Evolutionary conservation across 768 basidiomycete genomes (phyloP).

Genomic region (Tylopilus balloui): DNA sequence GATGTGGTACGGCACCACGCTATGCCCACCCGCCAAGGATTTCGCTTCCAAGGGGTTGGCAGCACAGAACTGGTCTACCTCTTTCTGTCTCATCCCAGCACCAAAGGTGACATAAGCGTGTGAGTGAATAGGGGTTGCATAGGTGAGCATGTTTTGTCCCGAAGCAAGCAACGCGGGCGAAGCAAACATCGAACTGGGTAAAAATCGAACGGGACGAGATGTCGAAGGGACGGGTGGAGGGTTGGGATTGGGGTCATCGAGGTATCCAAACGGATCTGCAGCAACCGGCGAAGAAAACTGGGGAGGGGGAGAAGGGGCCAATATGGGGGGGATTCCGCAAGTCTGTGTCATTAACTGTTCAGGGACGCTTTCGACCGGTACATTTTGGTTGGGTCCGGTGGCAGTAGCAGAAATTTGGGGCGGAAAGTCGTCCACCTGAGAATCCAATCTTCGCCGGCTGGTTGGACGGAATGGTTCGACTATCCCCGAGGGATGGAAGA

Average conservation of each 20-base stretch:
- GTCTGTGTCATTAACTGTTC: not conserved
- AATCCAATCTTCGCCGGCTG: constrained; percentile 18
- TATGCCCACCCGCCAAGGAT: constrained; percentile 45
- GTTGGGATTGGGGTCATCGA: constrained; percentile 38
- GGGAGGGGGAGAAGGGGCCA: constrained; percentile 2
- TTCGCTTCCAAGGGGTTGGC: constrained; percentile 59
- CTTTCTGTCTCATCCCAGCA: constrained; percentile 79
- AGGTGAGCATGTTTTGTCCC: constrained; percentile 40
- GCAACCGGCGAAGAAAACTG: constrained; percentile 8
- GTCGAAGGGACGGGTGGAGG: constrained; percentile 21
- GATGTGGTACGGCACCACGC: constrained; percentile 71
- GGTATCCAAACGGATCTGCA: constrained; percentile 59
- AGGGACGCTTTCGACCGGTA: not conserved
- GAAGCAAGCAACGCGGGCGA: constrained; percentile 32
- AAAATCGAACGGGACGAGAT: constrained; percentile 18
- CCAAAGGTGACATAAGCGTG: constrained; percentile 85
- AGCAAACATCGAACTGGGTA: constrained; percentile 34
- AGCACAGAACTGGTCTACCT: constrained; percentile 74
- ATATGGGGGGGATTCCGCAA: not conserved
- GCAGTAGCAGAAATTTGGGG: not conserved
- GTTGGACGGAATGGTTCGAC: constrained; percentile 17
- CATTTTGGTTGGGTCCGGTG: not conserved
- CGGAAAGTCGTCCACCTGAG: not conserved
- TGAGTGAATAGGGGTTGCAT: constrained; percentile 57
- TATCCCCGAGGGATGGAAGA: constrained; percentile 32